Base-by-base conservation (phyloP, 1,139 yeast genomes). In the Geotrichum reessii region DNA sequence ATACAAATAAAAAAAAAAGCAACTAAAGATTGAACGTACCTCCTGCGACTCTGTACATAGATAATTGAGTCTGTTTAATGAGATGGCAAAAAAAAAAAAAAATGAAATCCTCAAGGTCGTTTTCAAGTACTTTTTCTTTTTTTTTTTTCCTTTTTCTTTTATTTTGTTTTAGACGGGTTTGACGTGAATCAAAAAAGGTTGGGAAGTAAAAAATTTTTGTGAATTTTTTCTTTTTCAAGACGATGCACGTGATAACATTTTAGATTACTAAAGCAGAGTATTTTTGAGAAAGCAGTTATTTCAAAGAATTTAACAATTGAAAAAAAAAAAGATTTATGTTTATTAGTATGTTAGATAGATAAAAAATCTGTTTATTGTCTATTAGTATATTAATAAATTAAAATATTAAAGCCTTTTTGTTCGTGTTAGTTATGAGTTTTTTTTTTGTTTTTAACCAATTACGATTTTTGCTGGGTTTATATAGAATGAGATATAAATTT, bases 31-130 rank as follows among this genome's bases (percentile, higher is more conserved):
- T 25, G 28, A 25, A 25, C 52, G 8, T 47, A 56, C 54, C 57
- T 42, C 57, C 57, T 19, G 53, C 56, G 9, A 52, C 31, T 25
- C 52, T 48, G 48, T 48, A 53, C 56, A 53, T 53, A n/a, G n/a
- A 12, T 37, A 14, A 37, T 37, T 14, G 42, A 37, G 7, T 37
- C 19, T 37, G 17, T 37, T 37, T 3, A 31, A 31, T 31, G 42
- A 37, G n/a, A 12, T 37, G n/a, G 17, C 4, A 6, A 37, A 14
- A 37, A 5, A 25, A 25, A 25, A 37, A 37, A 6, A 37, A 14
- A 37, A 5, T 5, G 7, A 25, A 37, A 37, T 37, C 42, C 42
- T 37, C 19, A 19, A 19, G 42, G 17, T 5, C 7, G 28, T 25
- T 37, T 37, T 37, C 42, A 37, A 19, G 42, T 14, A 14, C 42